Evolutionary conservation across 148 eudicot genomes (phyloP), one percentile per base, ranked within the genome.

Genomic region (Silene uniflora): DNA sequence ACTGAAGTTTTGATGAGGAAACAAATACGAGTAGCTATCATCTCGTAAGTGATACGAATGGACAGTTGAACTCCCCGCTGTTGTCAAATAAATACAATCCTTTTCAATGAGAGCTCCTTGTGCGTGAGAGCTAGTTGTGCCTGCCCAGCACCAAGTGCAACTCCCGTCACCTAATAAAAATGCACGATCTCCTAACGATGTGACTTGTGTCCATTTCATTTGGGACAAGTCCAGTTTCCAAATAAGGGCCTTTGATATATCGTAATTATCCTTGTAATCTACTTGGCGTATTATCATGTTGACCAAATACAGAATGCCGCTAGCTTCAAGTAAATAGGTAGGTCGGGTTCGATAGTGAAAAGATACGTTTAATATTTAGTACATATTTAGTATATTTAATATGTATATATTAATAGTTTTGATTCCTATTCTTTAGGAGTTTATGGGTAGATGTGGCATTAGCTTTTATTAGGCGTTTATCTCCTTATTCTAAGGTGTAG

Each of bases 71-170:
- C 10, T 5, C 10, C 58, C 46, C 3, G 25, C 6, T 5, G 9
- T n/a, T 1, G 3, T 13, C 10, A 76, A 35, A 46, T 76, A 76
- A 12, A 76, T 56, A 59, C 61, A 64, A 27, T 75, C 66, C 9
- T 35, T 17, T 52, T 46, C 22, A n/a, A 75, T 23, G 18, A 55
- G 59, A 18, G 44, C 39, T 67, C 73, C 65, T 47, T 6, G 1
- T 7, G 39, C 39, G 32, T 29, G 32, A 29, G 32, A 29, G 32
- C 32, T 54, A 12, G 18, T 8, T 22, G 4, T 55, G 19, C 22
- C 22, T 8, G 55, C 65, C 32, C 66, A 39, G 1, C 65, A 68
- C 66, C 73, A 76, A 1, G 66, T 67, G 39, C 7, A 32, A 67
- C 66, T 1, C 7, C 2, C 14, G 0, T 0, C 2, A 14, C 66